Evolutionary conservation across 1,139 yeast species (phyloP), one percentile per base, ranked within the genome.

Genomic region (Saccharomyces hybrid): DNA sequence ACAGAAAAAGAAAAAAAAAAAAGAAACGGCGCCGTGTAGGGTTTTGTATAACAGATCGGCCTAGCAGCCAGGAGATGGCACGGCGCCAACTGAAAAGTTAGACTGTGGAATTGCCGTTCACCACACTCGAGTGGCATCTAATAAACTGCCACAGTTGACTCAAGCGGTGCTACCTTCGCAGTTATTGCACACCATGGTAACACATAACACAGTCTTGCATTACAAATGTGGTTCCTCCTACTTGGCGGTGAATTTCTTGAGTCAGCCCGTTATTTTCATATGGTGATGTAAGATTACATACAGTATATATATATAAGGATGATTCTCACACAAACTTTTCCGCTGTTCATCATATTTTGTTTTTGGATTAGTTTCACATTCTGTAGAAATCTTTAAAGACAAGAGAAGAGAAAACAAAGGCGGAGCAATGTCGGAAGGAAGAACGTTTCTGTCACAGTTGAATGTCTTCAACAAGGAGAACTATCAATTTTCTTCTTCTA

Each of bases 391-490:
- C 25, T 23, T 23, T 2, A 38, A 16, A 8, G 13, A 16, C 9
- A 38, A 16, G 13, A 16, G 44, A 9, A 28, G 31, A 48, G 29
- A 14, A 23, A 48, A 27, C n/a, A 48, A 50, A 42, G 26, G 51
- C 34, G 49, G 16, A 48, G 32, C 47, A 11, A 62, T 62, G 65
- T 46, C 60, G 8, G 60, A 58, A 32, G 53, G 52, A 9, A 59
- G 50, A 29, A 50, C 57, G 5, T 64, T 64, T 50, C 53, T 62
- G 2, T 62, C 68, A 9, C 68, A 64, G 51, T 47, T 64, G 55
- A 65, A 65, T 53, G 58, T 64, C 13, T 65, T 65, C 58, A 64
- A 64, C 51, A 65, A 64, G 55, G 65, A 62, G 5, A 64, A 64
- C 49, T 64, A 64, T 49, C 55, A 52, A 16, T 52, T 61, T 23